Conservation (phyloP, 768 basidiomycete genomes). For the Scleroderma citrinum region DNA sequence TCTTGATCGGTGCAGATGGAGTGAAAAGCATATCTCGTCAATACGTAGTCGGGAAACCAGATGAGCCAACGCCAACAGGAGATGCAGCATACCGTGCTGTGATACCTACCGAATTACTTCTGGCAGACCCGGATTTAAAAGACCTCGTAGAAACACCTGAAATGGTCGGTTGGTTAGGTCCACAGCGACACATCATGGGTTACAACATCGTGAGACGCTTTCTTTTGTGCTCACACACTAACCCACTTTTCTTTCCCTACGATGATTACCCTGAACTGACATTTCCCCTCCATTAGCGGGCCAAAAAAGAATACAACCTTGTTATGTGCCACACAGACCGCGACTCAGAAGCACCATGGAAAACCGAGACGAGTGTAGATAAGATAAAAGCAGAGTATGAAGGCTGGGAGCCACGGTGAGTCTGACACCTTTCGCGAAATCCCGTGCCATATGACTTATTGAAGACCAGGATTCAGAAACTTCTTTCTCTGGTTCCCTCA, state of each 20-base stretch:
- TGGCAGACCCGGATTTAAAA: slow-evolving; percentile 47
- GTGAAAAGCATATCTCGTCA: slow-evolving; percentile 46
- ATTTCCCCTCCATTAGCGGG: no score
- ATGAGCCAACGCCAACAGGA: slow-evolving; percentile 48
- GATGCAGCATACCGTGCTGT: slow-evolving; percentile 59
- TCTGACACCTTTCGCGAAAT: background rate
- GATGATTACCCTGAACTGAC: no score
- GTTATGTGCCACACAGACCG: slow-evolving; percentile 39
- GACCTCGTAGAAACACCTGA: slow-evolving; percentile 45
- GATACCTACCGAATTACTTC: slow-evolving; percentile 39
- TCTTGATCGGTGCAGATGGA: slow-evolving; percentile 48
- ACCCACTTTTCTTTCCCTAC: no score
- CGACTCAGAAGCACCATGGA: slow-evolving; percentile 40
- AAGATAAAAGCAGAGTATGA: slow-evolving; percentile 44
- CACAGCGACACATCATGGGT: slow-evolving; percentile 39
- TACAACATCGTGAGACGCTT: slow-evolving; percentile 42
- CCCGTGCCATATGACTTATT: no score
- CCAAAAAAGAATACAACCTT: slow-evolving; percentile 39
- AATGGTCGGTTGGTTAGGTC: slow-evolving; percentile 58
- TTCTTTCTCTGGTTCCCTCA: slow-evolving; percentile 39
- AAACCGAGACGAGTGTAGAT: slow-evolving; percentile 34
- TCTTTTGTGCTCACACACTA: no score
- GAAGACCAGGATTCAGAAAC: slow-evolving; percentile 37
- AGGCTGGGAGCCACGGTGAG: slow-evolving; percentile 45
- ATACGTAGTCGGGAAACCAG: slow-evolving; percentile 42